Evolutionary conservation across 2,329 filamentous ascomycete genomes (phyloP).

Genomic region (Didymellaceae sp.): DNA sequence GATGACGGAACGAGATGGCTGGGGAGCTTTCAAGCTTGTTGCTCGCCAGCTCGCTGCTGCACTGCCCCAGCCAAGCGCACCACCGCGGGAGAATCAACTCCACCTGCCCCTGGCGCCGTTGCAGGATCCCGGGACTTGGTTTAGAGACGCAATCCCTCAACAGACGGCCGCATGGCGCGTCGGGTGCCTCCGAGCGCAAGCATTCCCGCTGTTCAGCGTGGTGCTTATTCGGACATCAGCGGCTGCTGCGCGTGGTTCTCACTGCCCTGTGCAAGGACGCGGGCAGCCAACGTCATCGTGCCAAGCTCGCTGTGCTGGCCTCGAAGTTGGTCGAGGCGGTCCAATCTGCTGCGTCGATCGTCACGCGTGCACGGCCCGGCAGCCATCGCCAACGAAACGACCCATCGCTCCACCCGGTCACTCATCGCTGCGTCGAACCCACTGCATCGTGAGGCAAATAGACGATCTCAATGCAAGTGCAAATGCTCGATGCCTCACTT

Average conservation of each 20-base stretch:
- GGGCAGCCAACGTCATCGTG: constrained; percentile 4
- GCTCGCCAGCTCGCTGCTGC: constrained; percentile 5
- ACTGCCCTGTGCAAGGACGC: not conserved
- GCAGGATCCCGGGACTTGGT: constrained; percentile 16
- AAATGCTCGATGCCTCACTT: constrained; percentile 8
- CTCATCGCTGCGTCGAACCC: too few relatives aligned
- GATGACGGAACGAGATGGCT: constrained; percentile 18
- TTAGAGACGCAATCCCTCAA: not conserved
- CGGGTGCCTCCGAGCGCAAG: not conserved
- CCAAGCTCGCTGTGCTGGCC: constrained; percentile 6
- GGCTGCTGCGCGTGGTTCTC: not conserved
- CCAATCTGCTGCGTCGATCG: constrained; percentile 4
- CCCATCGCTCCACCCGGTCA: constrained; percentile 7
- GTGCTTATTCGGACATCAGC: constrained; percentile 13
- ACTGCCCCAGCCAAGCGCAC: constrained; percentile 18
- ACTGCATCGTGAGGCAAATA: constrained; percentile 1
- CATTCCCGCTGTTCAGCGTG: constrained; percentile 1
- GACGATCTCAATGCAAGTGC: too few relatives aligned
- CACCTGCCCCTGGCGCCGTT: constrained; percentile 22
- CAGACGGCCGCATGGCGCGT: constrained; percentile 6
- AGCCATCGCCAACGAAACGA: constrained; percentile 5
- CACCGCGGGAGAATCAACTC: constrained; percentile 10
- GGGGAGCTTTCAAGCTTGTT: constrained; percentile 10
- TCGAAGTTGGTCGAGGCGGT: not conserved
- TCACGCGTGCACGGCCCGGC: constrained; percentile 9